These are phyloP conservation scores for Rugonectria rugulosa DNA, from an alignment of 2,329 filamentous ascomycete species.

Conservation along the genomic window DNA sequence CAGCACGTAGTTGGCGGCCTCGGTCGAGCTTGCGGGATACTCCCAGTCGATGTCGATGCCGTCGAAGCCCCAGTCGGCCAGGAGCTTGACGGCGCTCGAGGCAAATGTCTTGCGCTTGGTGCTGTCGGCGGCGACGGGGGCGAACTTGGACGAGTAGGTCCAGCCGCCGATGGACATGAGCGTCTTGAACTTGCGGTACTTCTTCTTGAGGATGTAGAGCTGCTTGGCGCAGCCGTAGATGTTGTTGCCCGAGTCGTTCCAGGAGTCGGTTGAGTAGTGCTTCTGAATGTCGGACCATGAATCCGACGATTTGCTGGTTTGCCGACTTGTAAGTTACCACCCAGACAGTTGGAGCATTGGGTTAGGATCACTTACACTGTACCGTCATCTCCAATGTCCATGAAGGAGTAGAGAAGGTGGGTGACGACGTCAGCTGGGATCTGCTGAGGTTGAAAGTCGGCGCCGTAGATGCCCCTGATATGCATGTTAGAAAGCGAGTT, in stretches of 20 bases:
- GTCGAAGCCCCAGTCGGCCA: slow-evolving; percentile 72
- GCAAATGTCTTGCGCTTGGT: slow-evolving; percentile 72
- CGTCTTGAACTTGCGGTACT: slow-evolving; percentile 78
- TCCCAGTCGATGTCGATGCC: slow-evolving; percentile 67
- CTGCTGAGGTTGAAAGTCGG: slow-evolving; percentile 75
- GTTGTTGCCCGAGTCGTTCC: slow-evolving; percentile 66
- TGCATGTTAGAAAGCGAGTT: background rate
- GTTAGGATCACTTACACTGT: slow-evolving; percentile 52
- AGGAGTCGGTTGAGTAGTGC: slow-evolving; percentile 70
- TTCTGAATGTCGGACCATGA: slow-evolving; percentile 64
- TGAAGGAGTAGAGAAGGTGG: slow-evolving; percentile 72
- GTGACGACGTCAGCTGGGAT: slow-evolving; percentile 74
- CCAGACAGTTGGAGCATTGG: too few species aligned
- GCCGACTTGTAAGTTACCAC: too few species aligned
- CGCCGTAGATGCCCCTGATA: slow-evolving; percentile 67
- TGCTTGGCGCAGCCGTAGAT: slow-evolving; percentile 82
- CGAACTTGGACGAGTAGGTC: slow-evolving; percentile 66
- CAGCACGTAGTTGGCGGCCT: slow-evolving; percentile 44
- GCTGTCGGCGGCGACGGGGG: slow-evolving; percentile 66
- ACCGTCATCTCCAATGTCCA: slow-evolving; percentile 54
- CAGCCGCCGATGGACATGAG: slow-evolving; percentile 85
- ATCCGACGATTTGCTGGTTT: slow-evolving; percentile 41
- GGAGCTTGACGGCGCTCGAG: slow-evolving; percentile 69
- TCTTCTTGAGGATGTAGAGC: slow-evolving; percentile 77
- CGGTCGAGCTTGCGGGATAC: slow-evolving; percentile 50